Percentiles rank a stretch among this genome's conserved stretches.
Evolutionary conservation across 1,284 basidiomycete species (phyloP).

Genomic region (Cutaneotrichosporon mucoides): DNA sequence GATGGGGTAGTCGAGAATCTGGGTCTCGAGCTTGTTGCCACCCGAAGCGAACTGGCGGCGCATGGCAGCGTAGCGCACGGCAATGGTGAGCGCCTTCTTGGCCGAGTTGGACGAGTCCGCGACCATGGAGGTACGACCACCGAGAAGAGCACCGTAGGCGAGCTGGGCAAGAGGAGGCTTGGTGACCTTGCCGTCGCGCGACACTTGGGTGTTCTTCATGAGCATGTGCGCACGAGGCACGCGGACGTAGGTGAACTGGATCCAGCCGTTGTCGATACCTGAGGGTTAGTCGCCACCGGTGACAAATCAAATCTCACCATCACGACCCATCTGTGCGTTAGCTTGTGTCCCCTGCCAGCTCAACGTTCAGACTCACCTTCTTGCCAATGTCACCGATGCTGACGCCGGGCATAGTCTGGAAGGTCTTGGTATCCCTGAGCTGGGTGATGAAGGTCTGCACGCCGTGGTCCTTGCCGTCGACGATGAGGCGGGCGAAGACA

Average conservation of each 20-base stretch:
- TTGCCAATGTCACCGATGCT: slow-evolving; percentile 59
- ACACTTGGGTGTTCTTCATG: slow-evolving; percentile 58
- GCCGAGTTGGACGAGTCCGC: slow-evolving; percentile 55
- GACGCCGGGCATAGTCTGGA: slow-evolving; percentile 53
- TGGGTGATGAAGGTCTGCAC: slow-evolving; percentile 59
- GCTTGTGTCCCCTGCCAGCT: too few relatives aligned
- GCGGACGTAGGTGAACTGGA: slow-evolving; percentile 79
- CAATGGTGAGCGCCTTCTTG: slow-evolving; percentile 57
- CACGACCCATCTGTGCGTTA: slow-evolving; percentile 52
- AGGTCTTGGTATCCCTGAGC: slow-evolving; percentile 55
- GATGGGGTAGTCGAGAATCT: slow-evolving; percentile 58
- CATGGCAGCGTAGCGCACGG: slow-evolving; percentile 56
- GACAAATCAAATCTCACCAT: slow-evolving; percentile 28
- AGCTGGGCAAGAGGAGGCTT: slow-evolving; percentile 56
- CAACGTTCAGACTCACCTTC: slow-evolving; percentile 34
- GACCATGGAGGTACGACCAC: slow-evolving; percentile 56
- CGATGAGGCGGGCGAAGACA: slow-evolving; percentile 56
- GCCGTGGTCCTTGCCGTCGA: slow-evolving; percentile 56
- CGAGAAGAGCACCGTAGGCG: slow-evolving; percentile 58
- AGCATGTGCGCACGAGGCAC: slow-evolving; percentile 57
- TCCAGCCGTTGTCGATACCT: slow-evolving; percentile 67
- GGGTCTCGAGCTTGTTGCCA: slow-evolving; percentile 53
- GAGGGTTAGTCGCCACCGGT: too few relatives aligned
- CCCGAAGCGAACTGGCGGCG: slow-evolving; percentile 55
- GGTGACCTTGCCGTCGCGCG: slow-evolving; percentile 50